Evolutionary conservation across 768 basidiomycete species (phyloP), one percentile per base, ranked within the genome.

Genomic region (Trichaptum fuscoviolaceum): DNA sequence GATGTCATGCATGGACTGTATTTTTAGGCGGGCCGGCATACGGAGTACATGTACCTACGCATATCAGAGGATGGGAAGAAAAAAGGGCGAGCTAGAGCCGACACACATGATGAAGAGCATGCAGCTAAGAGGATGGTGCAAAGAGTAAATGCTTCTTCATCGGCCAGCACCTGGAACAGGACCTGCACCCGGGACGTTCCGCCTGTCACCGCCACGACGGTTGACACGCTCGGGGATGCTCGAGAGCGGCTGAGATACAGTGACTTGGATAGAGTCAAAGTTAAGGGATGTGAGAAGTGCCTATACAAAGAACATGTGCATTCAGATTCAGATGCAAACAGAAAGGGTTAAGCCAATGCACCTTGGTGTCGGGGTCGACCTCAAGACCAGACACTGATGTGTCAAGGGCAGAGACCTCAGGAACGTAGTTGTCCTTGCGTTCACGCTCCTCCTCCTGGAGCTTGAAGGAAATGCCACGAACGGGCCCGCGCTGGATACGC

Each of bases 401-500:
- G 78, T 96, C 92, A 70, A 99, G 91, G 57, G 97, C 97, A 64
- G 97, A 99, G 52, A 97, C 89, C 76, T 99, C 97, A 70, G 97
- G 97, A 64, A 99, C 96, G 79, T 93, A 98, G 85, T 98, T 96
- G 79, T 99, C 97, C 87, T 99, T 99, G 74, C 96, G 84, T 82
- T 99, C 97, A 69, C 97, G 87, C 83, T 99, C 97, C 81, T 99
- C 97, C 77, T 99, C 97, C 79, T 99, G 97, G 73, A 99, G 91
- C 82, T 98, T 97, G 94, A 99, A 99, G 66, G 97, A 99, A 79
- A 99, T 99, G 73, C 97, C 97, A 70, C 95, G 94, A 70, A 99
- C 97, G 74, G 97, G 97, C 2, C 97, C 97, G 67, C 89, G 89
- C 80, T 97, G 95, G 75, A 99, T 99, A 75, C 97, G 95, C 87